phyloP scores from a whole-genome alignment of 2,329 filamentous ascomycete species.

The Colletotrichum liaoningense region DNA sequence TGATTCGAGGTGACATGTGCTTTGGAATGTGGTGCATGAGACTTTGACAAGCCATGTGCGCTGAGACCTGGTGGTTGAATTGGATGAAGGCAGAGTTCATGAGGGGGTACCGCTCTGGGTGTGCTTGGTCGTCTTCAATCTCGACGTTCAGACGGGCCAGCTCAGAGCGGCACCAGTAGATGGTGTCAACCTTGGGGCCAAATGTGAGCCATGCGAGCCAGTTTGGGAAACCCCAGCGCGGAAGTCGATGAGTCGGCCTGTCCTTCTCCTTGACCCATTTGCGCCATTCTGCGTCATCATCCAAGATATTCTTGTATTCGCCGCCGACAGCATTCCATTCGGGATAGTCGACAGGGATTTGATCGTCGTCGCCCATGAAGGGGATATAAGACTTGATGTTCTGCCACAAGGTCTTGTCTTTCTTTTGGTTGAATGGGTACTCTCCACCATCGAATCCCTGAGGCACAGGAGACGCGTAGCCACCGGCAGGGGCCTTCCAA shows the following conservation, averaged over 20 bases:
- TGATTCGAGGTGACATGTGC: conserved; percentile 90
- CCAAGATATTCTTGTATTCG: conserved; percentile 57
- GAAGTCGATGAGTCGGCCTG: conserved; percentile 85
- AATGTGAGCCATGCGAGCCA: conserved; percentile 84
- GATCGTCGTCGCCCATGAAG: conserved; percentile 55
- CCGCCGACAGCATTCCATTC: conserved; percentile 71
- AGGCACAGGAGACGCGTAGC: conserved; percentile 71
- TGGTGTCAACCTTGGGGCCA: conserved; percentile 94
- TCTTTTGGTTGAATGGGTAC: conserved; percentile 49
- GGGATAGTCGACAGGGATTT: conserved; percentile 65
- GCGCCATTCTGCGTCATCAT: conserved; percentile 79
- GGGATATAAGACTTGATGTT: conserved; percentile 62
- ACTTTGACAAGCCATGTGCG: conserved; percentile 97
- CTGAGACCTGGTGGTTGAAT: conserved; percentile 97
- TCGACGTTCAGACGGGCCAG: conserved; percentile 89
- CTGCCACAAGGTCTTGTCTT: conserved; percentile 62
- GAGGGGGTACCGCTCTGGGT: conserved; percentile 86
- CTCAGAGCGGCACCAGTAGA: conserved; percentile 89
- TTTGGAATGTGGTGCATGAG: conserved; percentile 91
- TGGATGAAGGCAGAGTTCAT: conserved; percentile 99
- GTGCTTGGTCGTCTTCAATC: conserved; percentile 89
- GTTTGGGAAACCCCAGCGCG: conserved; percentile 64
- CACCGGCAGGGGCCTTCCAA: conserved; percentile 72
- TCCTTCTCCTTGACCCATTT: conserved; percentile 85
- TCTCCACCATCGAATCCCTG: conserved; percentile 63